Conservation (phyloP, 495 filamentous ascomycete species). For the Patellaria atrata region DNA sequence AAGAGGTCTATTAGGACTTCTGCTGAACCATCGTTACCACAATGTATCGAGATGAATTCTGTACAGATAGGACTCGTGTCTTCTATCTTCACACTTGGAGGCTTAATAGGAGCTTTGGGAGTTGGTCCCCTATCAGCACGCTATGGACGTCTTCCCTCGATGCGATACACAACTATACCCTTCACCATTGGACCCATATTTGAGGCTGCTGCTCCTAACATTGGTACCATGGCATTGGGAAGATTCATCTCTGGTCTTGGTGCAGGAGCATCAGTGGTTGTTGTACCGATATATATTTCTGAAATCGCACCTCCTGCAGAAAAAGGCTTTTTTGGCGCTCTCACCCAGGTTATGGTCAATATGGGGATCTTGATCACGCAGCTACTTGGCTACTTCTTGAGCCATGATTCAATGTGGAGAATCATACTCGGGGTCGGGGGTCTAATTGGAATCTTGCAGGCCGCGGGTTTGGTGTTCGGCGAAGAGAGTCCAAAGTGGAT, state of each 20-base stretch:
- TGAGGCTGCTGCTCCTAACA: conserved; percentile 54
- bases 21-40: conserved; percentile 34
- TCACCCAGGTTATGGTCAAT: conserved; percentile 90
- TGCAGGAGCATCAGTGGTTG: conserved; percentile 74
- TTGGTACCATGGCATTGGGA: conserved; percentile 53
- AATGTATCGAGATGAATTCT: conserved; percentile 72
- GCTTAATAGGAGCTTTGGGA: conserved; percentile 64
- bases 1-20: conserved; percentile 39
- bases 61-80: conserved; percentile 67
- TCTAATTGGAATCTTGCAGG: conserved; percentile 48
- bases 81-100: conserved; percentile 84
- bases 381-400: conserved; percentile 72
- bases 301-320: conserved; percentile 69
- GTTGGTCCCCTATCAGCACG: conserved; percentile 58
- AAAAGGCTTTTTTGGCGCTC: conserved; percentile 74
- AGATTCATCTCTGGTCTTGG: conserved; percentile 70
- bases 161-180: conserved; percentile 59
- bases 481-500: conserved; percentile 82
- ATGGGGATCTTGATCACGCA: conserved; percentile 82
- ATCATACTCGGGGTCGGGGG: conserved; percentile 66
- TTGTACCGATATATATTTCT: conserved; percentile 91
- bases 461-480: conserved; percentile 49
- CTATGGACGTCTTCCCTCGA: conserved; percentile 56
- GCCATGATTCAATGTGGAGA: conserved; percentile 62
- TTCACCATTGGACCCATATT: conserved; percentile 62